Percentiles rank a stretch among this genome's conserved stretches.
phyloP scores from a whole-genome alignment of 2,329 filamentous ascomycete genomes.

The Aphanocladium album region DNA sequence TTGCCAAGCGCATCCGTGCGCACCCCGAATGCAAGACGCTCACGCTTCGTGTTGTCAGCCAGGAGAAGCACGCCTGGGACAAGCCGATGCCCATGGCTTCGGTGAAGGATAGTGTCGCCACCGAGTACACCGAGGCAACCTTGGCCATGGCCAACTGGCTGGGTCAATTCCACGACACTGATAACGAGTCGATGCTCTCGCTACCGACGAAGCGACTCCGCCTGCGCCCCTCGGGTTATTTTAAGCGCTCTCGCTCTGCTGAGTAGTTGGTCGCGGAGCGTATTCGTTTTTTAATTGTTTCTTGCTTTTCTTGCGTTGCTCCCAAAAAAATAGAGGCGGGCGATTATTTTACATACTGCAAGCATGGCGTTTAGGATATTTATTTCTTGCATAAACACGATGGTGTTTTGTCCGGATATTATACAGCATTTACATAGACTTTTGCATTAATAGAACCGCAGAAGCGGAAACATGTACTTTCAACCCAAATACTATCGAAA shows the following conservation, averaged over 20 bases:
- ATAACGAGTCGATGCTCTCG: slow-evolving; percentile 30
- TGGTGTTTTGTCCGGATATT: not conserved
- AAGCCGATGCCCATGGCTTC: slow-evolving; percentile 38
- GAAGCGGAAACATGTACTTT: not conserved
- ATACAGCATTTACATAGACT: not conserved
- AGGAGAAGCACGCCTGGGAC: slow-evolving; percentile 46
- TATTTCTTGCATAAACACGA: not conserved
- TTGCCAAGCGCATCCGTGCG: slow-evolving; percentile 51
- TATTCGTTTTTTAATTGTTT: not conserved
- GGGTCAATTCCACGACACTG: slow-evolving; percentile 32
- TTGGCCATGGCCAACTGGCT: slow-evolving; percentile 38
- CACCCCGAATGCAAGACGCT: slow-evolving; percentile 25
- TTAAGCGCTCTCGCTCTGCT: slow-evolving; percentile 5
- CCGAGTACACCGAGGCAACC: slow-evolving; percentile 43
- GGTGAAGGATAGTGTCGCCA: slow-evolving; percentile 38
- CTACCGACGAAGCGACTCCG: slow-evolving; percentile 28
- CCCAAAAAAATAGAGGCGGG: not conserved
- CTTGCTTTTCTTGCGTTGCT: not conserved
- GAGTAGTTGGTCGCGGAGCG: not conserved
- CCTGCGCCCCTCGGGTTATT: slow-evolving; percentile 21
- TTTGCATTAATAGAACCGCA: not conserved
- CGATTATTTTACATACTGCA: not conserved
- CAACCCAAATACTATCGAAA: not conserved
- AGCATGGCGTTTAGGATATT: slow-evolving; percentile 2
- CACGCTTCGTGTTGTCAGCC: slow-evolving; percentile 38